Conservation (phyloP, 2,329 filamentous ascomycete species). For the Diaporthe longicolla region DNA sequence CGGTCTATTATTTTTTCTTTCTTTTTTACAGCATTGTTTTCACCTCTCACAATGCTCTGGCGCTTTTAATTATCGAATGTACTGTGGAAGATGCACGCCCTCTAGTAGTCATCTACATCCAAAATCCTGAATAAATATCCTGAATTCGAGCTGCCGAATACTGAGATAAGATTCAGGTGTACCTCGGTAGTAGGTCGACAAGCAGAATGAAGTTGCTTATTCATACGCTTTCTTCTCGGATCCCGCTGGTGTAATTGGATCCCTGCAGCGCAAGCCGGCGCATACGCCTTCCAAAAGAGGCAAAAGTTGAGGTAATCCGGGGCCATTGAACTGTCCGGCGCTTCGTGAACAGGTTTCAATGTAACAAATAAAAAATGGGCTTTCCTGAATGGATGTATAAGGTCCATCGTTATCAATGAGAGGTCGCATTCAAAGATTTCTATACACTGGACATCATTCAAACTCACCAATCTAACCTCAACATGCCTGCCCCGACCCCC, state of each 20-base stretch:
- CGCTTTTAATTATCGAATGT: not conserved
- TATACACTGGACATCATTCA: not conserved
- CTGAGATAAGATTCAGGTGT: no score
- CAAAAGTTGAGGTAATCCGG: not conserved
- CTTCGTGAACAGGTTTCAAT: not conserved
- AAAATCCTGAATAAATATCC: no score
- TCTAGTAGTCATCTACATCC: not conserved
- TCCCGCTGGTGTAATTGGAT: not conserved
- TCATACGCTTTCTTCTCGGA: not conserved
- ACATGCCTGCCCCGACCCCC: conserved; percentile 5
- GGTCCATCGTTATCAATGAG: not conserved
- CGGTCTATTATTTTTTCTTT: no score
- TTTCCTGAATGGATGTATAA: not conserved
- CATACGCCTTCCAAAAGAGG: conserved; percentile 17
- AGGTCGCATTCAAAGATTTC: not conserved
- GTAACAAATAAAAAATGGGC: not conserved
- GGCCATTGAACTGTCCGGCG: not conserved
- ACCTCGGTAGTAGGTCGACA: no score
- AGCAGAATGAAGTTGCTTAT: not conserved
- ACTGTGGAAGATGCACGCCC: not conserved
- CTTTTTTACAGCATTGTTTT: not conserved
- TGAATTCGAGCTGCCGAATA: no score
- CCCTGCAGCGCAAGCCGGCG: not conserved
- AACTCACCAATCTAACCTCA: not conserved
- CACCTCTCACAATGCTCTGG: not conserved